Evolutionary conservation across 2,329 filamentous ascomycete genomes (phyloP), one percentile per base, ranked within the genome.

Genomic region (Chalaropsis thielavioides): DNA sequence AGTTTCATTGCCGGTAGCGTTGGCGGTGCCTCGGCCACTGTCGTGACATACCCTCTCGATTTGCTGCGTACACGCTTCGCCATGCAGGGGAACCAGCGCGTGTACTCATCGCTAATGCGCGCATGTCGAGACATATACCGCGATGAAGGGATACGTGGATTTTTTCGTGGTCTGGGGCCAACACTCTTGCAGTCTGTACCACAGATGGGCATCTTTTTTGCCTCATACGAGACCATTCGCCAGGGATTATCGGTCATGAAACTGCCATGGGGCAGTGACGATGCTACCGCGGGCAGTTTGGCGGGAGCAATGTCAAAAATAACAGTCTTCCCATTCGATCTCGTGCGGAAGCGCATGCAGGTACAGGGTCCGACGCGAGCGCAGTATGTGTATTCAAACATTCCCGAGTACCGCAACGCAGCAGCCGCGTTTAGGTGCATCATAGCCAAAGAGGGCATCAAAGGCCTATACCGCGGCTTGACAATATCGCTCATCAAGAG

Each of bases 161-260:
- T 95, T 77, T 99, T 96, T 75, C 88, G 90, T 61, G 94, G 94
- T 2, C 78, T 95, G 41, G 82, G 82, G 1, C 92, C 92, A 1
- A 90, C 87, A 0, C 78, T 97, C 24, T 87, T 81, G 31, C 92
- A 96, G 77, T 94, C 97, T 61, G 84, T 96, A 10, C 94, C 94
- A 1, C 95, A 92, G 74, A 99, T 99, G 94, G 94, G 94, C 15
- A 80, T 96, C 1, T 97, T 99, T 78, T 99, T 99, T 75, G 83
- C 89, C 41, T 82, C 85, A 49, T 99, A 97, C 76, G 94, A 99
- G 75, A 79, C 81, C 10, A 76, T 95, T 62, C 80, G 89, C 5
- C 73, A 83, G 6, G 82, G 81, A 0, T 74, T 92, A 58, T 77
- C 78, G 6, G 71, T 72, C 5, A 70, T 85, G 19, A 73, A 81